These are phyloP conservation scores for Monilinia polystroma DNA, from an alignment of 2,329 filamentous ascomycete species.

Conservation along the genomic window DNA sequence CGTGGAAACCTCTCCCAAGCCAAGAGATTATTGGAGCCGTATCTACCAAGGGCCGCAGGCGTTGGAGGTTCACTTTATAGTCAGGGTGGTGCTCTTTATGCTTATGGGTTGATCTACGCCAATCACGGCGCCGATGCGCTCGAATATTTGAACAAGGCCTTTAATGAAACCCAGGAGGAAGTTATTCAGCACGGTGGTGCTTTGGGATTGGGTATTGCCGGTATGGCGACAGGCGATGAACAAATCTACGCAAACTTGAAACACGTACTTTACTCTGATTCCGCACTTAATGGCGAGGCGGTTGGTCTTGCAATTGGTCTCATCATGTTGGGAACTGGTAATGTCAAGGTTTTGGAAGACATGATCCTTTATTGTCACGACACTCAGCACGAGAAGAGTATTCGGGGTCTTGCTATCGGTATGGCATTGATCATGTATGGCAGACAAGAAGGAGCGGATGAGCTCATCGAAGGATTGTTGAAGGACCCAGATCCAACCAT, in stretches of 20 bases:
- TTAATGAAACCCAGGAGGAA: constrained; percentile 76
- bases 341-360: constrained; percentile 86
- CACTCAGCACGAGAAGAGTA: constrained; percentile 98
- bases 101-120: constrained; percentile 92
- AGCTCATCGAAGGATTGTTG: constrained; percentile 88
- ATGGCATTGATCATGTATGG: constrained; percentile 99
- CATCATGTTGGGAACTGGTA: constrained; percentile 97
- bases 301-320: constrained; percentile 95
- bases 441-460: constrained; percentile 90
- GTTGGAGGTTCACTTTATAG: constrained; percentile 89
- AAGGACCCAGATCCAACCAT: constrained; percentile 92
- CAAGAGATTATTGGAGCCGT: constrained; percentile 89
- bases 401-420: constrained; percentile 89
- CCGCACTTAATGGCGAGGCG: constrained; percentile 93
- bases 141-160: constrained; percentile 74
- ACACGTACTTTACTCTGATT: constrained; percentile 85
- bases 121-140: constrained; percentile 93
- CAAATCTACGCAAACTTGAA: constrained; percentile 90
- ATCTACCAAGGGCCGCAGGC: constrained; percentile 76
- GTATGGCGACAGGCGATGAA: constrained; percentile 92
- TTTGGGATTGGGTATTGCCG: constrained; percentile 90
- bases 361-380: constrained; percentile 99
- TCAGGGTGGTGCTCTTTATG: constrained; percentile 92
- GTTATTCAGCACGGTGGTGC: constrained; percentile 97
- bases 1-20: constrained; percentile 92